Conservation (phyloP, 2,329 filamentous ascomycete genomes). For the Bipolaris sorokiniana region DNA sequence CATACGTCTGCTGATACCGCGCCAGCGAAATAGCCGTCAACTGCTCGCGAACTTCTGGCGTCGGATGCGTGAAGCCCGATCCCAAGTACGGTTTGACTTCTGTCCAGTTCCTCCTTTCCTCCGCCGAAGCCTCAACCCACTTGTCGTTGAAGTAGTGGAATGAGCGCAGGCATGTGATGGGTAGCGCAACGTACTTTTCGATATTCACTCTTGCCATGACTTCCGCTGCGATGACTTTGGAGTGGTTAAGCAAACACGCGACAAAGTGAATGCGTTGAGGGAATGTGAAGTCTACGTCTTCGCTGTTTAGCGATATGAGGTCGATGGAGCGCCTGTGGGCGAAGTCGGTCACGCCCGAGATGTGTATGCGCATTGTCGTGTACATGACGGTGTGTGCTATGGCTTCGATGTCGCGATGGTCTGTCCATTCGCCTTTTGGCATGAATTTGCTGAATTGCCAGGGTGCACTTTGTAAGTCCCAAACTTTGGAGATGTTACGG, state of each 20-base stretch:
- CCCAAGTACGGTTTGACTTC: not conserved
- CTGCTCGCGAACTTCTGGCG: not conserved
- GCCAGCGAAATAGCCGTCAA: not conserved
- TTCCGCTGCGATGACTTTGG: slow-evolving; percentile 3
- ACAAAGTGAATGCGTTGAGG: slow-evolving; percentile 10
- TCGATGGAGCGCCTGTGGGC: not conserved
- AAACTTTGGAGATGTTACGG: not conserved
- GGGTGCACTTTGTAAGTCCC: not conserved
- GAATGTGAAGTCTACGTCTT: slow-evolving; percentile 8
- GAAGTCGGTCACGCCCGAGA: not conserved
- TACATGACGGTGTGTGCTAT: slow-evolving; percentile 1
- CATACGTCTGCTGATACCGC: not conserved
- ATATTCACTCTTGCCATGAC: slow-evolving; percentile 6
- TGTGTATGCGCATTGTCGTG: not conserved
- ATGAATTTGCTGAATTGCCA: not conserved
- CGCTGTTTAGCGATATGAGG: not conserved
- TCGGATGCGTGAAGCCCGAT: slow-evolving; percentile 1
- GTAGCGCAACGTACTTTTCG: slow-evolving; percentile 1
- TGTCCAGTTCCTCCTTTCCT: not conserved
- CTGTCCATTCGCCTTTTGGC: slow-evolving; percentile 4
- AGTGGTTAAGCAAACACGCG: not conserved
- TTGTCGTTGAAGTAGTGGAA: not conserved
- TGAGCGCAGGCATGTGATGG: not conserved
- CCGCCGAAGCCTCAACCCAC: not conserved
- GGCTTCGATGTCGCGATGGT: not conserved